These are phyloP conservation scores for Penicillium coprophilum DNA, from an alignment of 495 filamentous ascomycete genomes.

Conservation along the genomic window DNA sequence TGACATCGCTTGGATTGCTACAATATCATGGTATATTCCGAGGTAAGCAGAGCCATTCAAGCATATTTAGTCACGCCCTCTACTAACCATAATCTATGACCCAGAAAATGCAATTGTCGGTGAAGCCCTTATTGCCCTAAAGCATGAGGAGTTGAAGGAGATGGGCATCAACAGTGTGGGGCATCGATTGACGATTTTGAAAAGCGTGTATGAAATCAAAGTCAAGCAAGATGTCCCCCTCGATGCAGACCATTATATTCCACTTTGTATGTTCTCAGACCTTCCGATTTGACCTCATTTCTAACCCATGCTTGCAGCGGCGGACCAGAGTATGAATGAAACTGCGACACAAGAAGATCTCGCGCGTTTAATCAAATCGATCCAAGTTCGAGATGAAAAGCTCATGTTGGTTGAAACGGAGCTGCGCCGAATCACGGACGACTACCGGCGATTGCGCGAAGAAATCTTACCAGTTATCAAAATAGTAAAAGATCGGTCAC, in stretches of 20 bases:
- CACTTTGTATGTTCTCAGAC: slow-evolving; percentile 67
- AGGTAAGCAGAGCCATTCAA: slow-evolving; percentile 51
- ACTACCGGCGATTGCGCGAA: slow-evolving; percentile 80
- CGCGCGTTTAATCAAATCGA: slow-evolving; percentile 79
- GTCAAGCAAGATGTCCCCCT: slow-evolving; percentile 86
- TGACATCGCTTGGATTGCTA: slow-evolving; percentile 72
- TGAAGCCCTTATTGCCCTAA: slow-evolving; percentile 82
- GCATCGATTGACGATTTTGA: slow-evolving; percentile 90
- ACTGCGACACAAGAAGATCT: slow-evolving; percentile 90
- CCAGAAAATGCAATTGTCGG: slow-evolving; percentile 92
- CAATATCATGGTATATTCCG: slow-evolving; percentile 83
- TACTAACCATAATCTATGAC: slow-evolving; percentile 3
- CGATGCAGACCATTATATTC: slow-evolving; percentile 91
- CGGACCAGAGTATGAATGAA: slow-evolving; percentile 82
- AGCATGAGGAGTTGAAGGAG: slow-evolving; percentile 90
- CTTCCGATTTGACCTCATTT: not conserved
- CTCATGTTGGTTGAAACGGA: slow-evolving; percentile 79
- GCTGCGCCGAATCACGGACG: slow-evolving; percentile 74
- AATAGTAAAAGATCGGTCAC: slow-evolving; percentile 84
- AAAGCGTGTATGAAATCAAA: slow-evolving; percentile 93
- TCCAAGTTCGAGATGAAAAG: slow-evolving; percentile 82
- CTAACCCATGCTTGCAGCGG: slow-evolving; percentile 54
- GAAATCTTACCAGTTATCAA: slow-evolving; percentile 88
- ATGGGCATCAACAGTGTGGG: slow-evolving; percentile 92
- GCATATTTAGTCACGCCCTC: not conserved